phyloP scores from a whole-genome alignment of 2,329 filamentous ascomycete species.

The Exophiala spinifera region DNA sequence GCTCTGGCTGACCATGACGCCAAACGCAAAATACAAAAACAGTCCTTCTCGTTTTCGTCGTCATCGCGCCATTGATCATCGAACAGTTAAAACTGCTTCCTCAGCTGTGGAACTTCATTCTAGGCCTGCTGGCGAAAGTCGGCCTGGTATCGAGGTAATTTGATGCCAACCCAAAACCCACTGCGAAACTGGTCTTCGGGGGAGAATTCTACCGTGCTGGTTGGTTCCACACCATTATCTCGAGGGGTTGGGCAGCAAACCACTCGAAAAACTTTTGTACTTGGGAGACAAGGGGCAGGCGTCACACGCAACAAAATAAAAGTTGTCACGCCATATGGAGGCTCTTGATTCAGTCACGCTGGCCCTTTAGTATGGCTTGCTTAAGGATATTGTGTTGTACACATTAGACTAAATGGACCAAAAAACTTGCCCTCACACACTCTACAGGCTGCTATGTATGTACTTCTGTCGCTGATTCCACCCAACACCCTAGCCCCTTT shows the following conservation, averaged over 20 bases:
- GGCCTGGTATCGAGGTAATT: conserved; percentile 25
- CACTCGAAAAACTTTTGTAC: no score
- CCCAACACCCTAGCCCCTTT: neutral
- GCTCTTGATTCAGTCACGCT: no score
- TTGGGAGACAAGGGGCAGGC: no score
- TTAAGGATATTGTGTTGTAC: neutral
- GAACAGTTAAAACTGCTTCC: conserved; percentile 47
- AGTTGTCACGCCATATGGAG: no score
- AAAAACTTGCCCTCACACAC: neutral
- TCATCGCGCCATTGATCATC: conserved; percentile 57
- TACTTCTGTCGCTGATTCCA: neutral
- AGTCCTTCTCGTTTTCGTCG: conserved; percentile 62
- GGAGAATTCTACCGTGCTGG: no score
- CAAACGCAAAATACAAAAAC: conserved; percentile 30
- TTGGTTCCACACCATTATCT: neutral
- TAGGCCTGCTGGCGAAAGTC: conserved; percentile 21
- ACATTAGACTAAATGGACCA: conserved; percentile 1
- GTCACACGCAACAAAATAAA: no score
- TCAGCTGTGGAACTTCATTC: conserved; percentile 39
- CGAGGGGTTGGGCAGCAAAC: no score
- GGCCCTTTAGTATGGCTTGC: no score
- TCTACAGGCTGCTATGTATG: neutral
- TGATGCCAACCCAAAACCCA: neutral
- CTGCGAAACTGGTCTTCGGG: neutral
- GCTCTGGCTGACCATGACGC: no score